Conservation (phyloP, 1,284 basidiomycete species). For the Boletus austroedulis region DNA sequence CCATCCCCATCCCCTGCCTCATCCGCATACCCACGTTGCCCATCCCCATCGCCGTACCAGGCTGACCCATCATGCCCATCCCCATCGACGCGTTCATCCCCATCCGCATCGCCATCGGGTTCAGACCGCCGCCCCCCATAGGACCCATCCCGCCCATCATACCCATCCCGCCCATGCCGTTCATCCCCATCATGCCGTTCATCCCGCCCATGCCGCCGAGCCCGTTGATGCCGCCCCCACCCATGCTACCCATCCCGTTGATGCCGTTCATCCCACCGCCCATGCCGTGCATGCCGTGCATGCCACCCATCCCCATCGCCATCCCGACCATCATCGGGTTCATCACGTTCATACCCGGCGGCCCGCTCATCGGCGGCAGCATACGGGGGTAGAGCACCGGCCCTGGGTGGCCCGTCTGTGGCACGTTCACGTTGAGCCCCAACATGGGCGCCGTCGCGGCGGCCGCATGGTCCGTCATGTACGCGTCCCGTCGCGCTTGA, state of each 20-base stretch:
- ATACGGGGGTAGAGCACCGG: slow-evolving; percentile 57
- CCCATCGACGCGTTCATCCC: slow-evolving; percentile 39
- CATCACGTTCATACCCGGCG: slow-evolving; percentile 35
- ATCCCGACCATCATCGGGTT: slow-evolving; percentile 41
- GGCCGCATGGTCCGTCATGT: slow-evolving; percentile 36
- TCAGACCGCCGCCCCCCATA: slow-evolving; percentile 36
- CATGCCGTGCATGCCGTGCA: slow-evolving; percentile 23
- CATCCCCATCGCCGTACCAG: slow-evolving; percentile 32
- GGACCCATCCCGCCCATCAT: slow-evolving; percentile 42
- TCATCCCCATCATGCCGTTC: slow-evolving; percentile 29
- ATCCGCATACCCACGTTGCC: slow-evolving; percentile 35
- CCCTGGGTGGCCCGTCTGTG: slow-evolving; percentile 44
- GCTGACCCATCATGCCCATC: slow-evolving; percentile 33
- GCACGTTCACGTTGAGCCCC: slow-evolving; percentile 34
- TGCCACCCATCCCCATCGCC: slow-evolving; percentile 39
- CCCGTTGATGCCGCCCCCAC: no score
- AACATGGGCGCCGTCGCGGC: slow-evolving; percentile 30
- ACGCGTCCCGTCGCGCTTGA: slow-evolving; percentile 41
- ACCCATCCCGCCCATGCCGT: slow-evolving; percentile 32
- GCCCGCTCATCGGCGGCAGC: slow-evolving; percentile 45
- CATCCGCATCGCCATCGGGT: slow-evolving; percentile 36
- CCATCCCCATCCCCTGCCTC: slow-evolving; percentile 31
- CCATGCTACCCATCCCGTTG: no score
- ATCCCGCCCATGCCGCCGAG: slow-evolving; percentile 32
- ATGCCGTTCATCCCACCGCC: no score